Conservation (phyloP, 345 rosid genomes). For the Punica granatum region DNA sequence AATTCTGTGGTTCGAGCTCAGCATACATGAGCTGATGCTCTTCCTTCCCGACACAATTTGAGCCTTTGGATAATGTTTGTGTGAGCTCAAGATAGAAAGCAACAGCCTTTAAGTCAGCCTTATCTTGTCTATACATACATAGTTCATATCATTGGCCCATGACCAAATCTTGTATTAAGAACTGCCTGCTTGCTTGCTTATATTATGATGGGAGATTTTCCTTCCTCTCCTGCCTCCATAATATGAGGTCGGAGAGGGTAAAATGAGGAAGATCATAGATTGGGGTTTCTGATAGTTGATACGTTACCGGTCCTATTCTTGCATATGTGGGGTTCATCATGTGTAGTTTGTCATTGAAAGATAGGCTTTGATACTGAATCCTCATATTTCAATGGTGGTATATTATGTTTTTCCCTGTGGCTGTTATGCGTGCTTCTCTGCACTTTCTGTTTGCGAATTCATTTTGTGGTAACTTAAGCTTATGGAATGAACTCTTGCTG, state of each 20-base stretch:
- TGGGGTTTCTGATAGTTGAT: too few relatives aligned
- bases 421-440: background rate
- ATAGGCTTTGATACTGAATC: too few relatives aligned
- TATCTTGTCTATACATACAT: too few relatives aligned
- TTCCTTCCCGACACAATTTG: background rate
- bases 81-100: background rate
- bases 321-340: too few relatives aligned
- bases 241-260: background rate
- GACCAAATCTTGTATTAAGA: too few relatives aligned
- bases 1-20: background rate
- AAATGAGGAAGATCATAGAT: too few relatives aligned
- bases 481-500: background rate
- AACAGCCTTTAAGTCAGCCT: background rate
- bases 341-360: too few relatives aligned
- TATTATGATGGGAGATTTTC: too few relatives aligned
- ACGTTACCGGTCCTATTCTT: too few relatives aligned
- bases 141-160: too few relatives aligned
- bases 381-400: too few relatives aligned
- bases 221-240: background rate
- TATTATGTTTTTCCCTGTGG: too few relatives aligned
- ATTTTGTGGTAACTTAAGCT: background rate
- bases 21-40: background rate
- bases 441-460: background rate
- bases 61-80: background rate
- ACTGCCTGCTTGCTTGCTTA: background rate